Evolutionary conservation across 768 basidiomycete species (phyloP), one percentile per base, ranked within the genome.

Genomic region (Lentinula sp.): DNA sequence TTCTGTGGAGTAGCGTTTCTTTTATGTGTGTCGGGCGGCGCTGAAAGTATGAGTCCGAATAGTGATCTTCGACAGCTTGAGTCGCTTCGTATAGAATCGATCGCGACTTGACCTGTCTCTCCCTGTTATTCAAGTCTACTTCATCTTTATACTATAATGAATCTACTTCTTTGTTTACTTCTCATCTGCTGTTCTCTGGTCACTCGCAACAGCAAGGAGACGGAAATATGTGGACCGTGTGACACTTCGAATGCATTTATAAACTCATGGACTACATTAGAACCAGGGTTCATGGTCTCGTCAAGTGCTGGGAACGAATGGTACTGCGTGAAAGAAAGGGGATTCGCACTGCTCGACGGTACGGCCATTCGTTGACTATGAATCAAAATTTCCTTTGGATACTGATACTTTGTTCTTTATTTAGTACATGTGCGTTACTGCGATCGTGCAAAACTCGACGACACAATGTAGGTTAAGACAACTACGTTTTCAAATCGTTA

Each of bases 341-440:
- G 42, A 43, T 16, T 43, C 42, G 6, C n/a, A 43, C 16, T 43
- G 42, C 42, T 43, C 42, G 16, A 18, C 6, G 16, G 42, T 43
- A 43, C 1, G 6, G 6, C 16, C 42, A 43, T 43, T 43, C 37
- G 37, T 43, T 16, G 6, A 16, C 16, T 23, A 23, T 23, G 23
- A 43, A 43, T 5, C 4, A 16, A 15, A 13, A 5, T 16, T 15
- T 16, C 42, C 15, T 16, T 23, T 23, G 1, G 23, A 43, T 13
- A 1, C 42, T 43, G 4, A 43, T 16, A 3, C 23, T 23, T 23
- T 23, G 23, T 16, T n/a, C 16, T 49, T 49, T 32, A 4, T 23
- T 49, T 32, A 61, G 60, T 42, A 39, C 37, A 79, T 84, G 77
- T 84, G 82, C 62, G 68, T 84, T 48, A 67, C 74, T 13, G 82